A percentile compares a stretch with the other conserved stretches of the same genome.
Conservation (phyloP, 1,284 basidiomycete genomes). For the Ustilago cynodontis region DNA sequence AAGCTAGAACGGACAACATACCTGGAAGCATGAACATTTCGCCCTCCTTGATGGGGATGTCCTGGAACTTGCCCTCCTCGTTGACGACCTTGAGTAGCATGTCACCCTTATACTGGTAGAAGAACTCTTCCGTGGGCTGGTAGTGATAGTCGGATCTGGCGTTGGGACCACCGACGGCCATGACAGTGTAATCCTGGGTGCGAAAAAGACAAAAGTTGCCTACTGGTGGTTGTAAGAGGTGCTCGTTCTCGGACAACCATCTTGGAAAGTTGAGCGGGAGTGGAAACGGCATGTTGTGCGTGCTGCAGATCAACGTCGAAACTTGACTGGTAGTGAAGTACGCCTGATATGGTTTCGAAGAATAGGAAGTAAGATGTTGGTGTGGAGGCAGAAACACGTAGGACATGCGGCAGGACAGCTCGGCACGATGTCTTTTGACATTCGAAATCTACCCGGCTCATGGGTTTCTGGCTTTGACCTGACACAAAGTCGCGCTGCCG, state of each 20-base stretch:
- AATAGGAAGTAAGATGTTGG: not conserved
- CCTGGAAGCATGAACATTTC: constrained; percentile 92
- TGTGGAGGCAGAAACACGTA: not conserved
- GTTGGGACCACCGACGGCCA: constrained; percentile 69
- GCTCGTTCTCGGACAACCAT: constrained; percentile 68
- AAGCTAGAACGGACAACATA: constrained; percentile 73
- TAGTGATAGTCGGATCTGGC: constrained; percentile 67
- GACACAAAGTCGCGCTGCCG: not conserved
- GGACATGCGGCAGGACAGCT: not conserved
- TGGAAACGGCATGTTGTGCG: constrained; percentile 48
- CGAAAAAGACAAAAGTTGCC: constrained; percentile 69
- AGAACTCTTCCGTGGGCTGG: constrained; percentile 66
- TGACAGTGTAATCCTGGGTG: constrained; percentile 65
- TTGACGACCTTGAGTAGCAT: constrained; percentile 86
- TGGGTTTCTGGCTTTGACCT: not conserved
- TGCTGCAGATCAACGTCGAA: not conserved
- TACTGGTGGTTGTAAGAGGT: constrained; percentile 68
- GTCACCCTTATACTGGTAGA: constrained; percentile 71
- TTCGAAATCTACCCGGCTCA: not conserved
- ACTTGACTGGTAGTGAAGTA: too few relatives aligned
- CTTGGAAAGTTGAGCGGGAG: constrained; percentile 69
- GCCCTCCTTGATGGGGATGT: constrained; percentile 90
- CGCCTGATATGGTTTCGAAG: too few relatives aligned
- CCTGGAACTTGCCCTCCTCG: constrained; percentile 85
- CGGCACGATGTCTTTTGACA: constrained; percentile 25